Percentiles rank a stretch among this genome's conserved stretches.
These are phyloP conservation scores for Geranium incanum DNA, from an alignment of 441 rosid genomes.

Conservation along the genomic window DNA sequence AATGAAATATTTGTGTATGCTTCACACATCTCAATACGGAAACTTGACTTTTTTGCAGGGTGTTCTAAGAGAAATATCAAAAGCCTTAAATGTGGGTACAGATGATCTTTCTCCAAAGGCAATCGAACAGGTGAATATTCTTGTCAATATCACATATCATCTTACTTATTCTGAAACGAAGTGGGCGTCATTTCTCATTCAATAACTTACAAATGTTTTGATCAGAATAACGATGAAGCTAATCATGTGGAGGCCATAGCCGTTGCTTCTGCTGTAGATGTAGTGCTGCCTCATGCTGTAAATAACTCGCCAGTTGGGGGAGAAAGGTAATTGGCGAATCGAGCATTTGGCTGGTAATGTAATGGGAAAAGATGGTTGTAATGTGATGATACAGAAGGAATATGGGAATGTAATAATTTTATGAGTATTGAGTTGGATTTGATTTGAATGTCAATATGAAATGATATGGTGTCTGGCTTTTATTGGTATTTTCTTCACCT, in stretches of 20 bases:
- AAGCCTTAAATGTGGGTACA: slow-evolving; percentile 19
- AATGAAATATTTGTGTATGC: not conserved
- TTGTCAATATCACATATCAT: not conserved
- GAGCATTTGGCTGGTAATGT: not conserved
- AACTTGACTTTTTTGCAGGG: slow-evolving; percentile 29
- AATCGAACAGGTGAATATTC: slow-evolving; percentile 25
- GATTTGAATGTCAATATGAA: not conserved
- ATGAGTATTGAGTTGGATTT: not conserved
- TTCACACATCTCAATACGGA: slow-evolving; percentile 11
- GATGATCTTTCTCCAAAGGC: slow-evolving; percentile 30
- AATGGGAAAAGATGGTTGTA: not conserved
- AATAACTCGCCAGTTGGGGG: slow-evolving; percentile 22
- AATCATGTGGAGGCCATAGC: slow-evolving; percentile 17
- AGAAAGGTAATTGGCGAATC: slow-evolving; percentile 17
- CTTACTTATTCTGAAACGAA: not conserved
- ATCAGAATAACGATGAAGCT: slow-evolving; percentile 26
- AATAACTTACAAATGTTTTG: slow-evolving; percentile 3
- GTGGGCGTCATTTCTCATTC: not conserved
- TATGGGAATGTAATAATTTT: not conserved
- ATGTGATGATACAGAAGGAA: not conserved
- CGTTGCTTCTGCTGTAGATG: slow-evolving; percentile 12
- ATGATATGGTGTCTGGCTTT: not conserved
- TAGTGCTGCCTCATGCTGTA: slow-evolving; percentile 23
- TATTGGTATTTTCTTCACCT: too few species aligned
- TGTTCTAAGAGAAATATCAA: slow-evolving; percentile 32